Percentiles rank a stretch among this genome's conserved stretches.
phyloP scores from a whole-genome alignment of 2,329 filamentous ascomycete genomes.

The Epichloe sylvatica region DNA sequence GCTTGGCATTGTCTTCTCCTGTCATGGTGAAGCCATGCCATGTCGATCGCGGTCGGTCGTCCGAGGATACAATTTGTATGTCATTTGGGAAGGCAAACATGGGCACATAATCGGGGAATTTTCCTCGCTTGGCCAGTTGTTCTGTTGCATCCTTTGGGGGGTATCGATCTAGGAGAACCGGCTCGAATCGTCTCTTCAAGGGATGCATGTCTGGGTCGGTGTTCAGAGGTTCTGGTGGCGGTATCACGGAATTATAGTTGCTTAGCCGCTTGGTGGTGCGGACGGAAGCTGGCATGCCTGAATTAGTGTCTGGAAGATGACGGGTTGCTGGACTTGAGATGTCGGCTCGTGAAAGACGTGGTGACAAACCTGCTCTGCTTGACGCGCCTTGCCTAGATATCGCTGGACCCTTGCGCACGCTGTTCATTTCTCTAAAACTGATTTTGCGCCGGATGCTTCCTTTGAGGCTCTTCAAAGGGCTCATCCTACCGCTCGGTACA shows the following conservation, averaged over 20 bases:
- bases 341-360: neutral
- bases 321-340: neutral
- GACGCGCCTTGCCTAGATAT: constrained; percentile 54
- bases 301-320: neutral
- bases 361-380: constrained; percentile 28
- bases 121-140: constrained; percentile 64
- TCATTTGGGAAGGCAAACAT: constrained; percentile 99
- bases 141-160: constrained; percentile 75
- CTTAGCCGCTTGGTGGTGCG: constrained; percentile 81
- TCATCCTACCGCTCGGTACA: constrained; percentile 36
- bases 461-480: constrained; percentile 47
- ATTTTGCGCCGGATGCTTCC: constrained; percentile 87
- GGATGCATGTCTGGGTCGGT: constrained; percentile 90
- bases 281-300: constrained; percentile 34
- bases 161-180: constrained; percentile 88
- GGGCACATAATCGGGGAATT: constrained; percentile 91
- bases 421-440: constrained; percentile 90
- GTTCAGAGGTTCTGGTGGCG: constrained; percentile 79
- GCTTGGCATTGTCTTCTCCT: constrained; percentile 74
- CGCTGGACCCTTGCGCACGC: constrained; percentile 73
- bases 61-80: constrained; percentile 89
- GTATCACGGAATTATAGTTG: constrained; percentile 97
- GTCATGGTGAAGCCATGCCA: constrained; percentile 99
- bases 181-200: constrained; percentile 83
- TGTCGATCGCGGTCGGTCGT: constrained; percentile 84